A percentile compares a stretch with the other conserved stretches of the same genome.
Evolutionary conservation across 164 flowering plant genomes (phyloP).

Genomic region (Platanus orientalis): DNA sequence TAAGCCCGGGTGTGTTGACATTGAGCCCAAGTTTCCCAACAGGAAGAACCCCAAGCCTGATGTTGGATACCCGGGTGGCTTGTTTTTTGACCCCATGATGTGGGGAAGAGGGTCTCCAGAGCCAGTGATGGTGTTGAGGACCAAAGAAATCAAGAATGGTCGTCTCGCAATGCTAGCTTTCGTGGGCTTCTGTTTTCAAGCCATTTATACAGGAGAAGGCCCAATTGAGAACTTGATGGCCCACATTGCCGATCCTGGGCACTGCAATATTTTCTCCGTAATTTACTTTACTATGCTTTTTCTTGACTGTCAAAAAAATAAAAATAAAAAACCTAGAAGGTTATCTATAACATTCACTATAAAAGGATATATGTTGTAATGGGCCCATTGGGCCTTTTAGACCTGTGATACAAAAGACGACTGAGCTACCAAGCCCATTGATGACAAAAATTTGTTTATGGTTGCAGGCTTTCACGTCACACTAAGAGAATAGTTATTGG

Average conservation of each 20-base stretch:
- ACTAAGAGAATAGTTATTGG: constrained; percentile 15
- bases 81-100: constrained; percentile 79
- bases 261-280: constrained; percentile 81
- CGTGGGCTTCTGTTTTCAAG: constrained; percentile 78
- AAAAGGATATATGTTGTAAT: background rate
- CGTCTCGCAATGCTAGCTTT: constrained; percentile 86
- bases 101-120: constrained; percentile 95
- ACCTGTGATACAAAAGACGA: background rate
- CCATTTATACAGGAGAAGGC: constrained; percentile 68
- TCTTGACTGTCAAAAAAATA: no score
- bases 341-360: no score
- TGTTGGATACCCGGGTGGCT: constrained; percentile 91
- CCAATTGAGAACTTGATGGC: constrained; percentile 71
- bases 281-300: background rate
- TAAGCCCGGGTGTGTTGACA: constrained; percentile 74
- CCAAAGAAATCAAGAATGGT: constrained; percentile 91
- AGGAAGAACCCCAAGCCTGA: constrained; percentile 57
- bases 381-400: background rate
- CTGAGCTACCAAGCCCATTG: background rate
- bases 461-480: constrained; percentile 45
- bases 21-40: constrained; percentile 59
- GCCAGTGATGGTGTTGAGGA: constrained; percentile 85
- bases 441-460: background rate
- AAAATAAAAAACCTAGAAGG: no score
- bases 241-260: constrained; percentile 89